Evolutionary conservation across 202 grass and related monocot species (phyloP).

Genomic region (Tripidium arundinaceum): DNA sequence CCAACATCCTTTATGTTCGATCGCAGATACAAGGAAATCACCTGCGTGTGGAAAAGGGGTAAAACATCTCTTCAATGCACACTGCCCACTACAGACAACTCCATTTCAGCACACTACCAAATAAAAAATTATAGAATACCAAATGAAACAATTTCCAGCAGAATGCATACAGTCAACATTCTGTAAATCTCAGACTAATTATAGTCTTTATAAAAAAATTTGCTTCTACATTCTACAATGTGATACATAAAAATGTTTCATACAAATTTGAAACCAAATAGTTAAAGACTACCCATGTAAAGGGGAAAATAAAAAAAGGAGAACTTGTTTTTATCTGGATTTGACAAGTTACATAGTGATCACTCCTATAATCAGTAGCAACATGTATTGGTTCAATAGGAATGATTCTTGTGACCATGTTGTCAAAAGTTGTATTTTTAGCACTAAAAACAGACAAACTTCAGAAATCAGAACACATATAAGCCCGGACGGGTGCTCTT

Average conservation of each 20-base stretch:
- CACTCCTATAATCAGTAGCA: too few relatives aligned
- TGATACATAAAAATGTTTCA: neutral
- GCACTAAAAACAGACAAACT: too few relatives aligned
- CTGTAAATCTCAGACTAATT: neutral
- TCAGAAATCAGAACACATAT: too few relatives aligned
- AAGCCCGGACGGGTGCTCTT: too few relatives aligned
- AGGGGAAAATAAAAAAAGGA: neutral
- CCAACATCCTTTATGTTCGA: constrained; percentile 59
- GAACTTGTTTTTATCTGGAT: too few relatives aligned
- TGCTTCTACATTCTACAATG: neutral
- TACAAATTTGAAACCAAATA: neutral
- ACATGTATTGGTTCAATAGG: too few relatives aligned
- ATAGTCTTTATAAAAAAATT: neutral
- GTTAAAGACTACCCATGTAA: neutral
- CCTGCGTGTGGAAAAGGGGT: constrained; percentile 38
- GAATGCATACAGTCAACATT: neutral
- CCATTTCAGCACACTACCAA: neutral
- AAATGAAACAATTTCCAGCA: neutral
- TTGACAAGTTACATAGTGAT: too few relatives aligned
- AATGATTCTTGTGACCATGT: too few relatives aligned
- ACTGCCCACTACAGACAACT: neutral
- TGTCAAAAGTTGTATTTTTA: too few relatives aligned
- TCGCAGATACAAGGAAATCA: constrained; percentile 86
- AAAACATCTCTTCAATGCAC: neutral
- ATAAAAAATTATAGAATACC: neutral